A percentile compares a stretch with the other conserved stretches of the same genome.
These are phyloP conservation scores for Harrya chromipes DNA, from an alignment of 768 basidiomycete genomes.

Conservation along the genomic window DNA sequence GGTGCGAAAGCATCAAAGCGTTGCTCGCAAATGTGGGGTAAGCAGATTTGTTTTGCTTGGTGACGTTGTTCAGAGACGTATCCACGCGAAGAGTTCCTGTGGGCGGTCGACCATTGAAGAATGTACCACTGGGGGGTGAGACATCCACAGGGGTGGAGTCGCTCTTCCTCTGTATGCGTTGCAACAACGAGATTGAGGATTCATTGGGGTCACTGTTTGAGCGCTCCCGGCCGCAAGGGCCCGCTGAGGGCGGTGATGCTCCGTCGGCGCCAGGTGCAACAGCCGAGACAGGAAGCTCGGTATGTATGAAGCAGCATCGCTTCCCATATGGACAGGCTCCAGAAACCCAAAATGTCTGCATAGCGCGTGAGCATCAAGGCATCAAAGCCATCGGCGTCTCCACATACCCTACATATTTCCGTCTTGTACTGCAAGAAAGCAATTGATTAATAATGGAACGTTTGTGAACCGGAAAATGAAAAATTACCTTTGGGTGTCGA, in stretches of 20 bases:
- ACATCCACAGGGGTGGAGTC: conserved; percentile 59
- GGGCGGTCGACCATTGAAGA: conserved; percentile 61
- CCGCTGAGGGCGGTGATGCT: conserved; percentile 47
- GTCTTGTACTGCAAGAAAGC: conserved; percentile 71
- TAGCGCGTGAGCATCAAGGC: conserved; percentile 7
- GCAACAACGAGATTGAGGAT: conserved; percentile 65
- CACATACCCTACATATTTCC: conserved; percentile 82
- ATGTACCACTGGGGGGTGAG: conserved; percentile 38
- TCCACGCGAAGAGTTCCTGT: conserved; percentile 73
- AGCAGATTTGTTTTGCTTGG: conserved; percentile 81
- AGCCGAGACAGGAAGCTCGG: conserved; percentile 70
- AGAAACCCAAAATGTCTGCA: conserved; percentile 89
- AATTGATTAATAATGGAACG: conserved; percentile 15
- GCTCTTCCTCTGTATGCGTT: conserved; percentile 69
- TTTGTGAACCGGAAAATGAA: not conserved
- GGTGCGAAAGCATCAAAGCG: conserved; percentile 46
- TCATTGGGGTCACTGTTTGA: conserved; percentile 80
- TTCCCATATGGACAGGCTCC: conserved; percentile 92
- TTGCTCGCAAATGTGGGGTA: conserved; percentile 61
- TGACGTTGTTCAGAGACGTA: conserved; percentile 59
- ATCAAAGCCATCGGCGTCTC: not conserved
- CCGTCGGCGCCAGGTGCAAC: conserved; percentile 52
- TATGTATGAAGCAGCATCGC: conserved; percentile 92
- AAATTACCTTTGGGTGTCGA: conserved; percentile 81
- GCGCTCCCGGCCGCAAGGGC: conserved; percentile 62